Evolutionary conservation across 1,284 basidiomycete species (phyloP).

Genomic region (Papiliotrema terrestris): DNA sequence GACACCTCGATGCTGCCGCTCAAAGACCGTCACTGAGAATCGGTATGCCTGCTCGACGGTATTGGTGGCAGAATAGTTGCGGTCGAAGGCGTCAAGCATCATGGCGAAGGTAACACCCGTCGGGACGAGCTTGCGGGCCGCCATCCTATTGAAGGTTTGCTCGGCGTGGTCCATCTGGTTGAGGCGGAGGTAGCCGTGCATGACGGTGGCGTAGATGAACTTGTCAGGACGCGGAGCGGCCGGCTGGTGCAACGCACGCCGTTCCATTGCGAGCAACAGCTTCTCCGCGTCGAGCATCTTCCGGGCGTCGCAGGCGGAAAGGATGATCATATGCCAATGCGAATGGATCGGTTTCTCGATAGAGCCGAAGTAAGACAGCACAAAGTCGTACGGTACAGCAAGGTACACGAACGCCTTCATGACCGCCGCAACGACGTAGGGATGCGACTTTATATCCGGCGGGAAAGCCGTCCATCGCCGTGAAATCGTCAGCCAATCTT

Average conservation of each 20-base stretch:
- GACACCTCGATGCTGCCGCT: constrained; percentile 3
- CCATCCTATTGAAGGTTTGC: constrained; percentile 72
- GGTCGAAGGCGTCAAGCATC: constrained; percentile 59
- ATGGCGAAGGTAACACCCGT: constrained; percentile 67
- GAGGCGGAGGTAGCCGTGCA: constrained; percentile 68
- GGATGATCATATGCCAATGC: constrained; percentile 74
- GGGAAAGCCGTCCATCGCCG: constrained; percentile 24
- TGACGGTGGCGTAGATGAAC: constrained; percentile 77
- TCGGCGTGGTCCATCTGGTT: constrained; percentile 61
- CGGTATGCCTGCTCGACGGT: constrained; percentile 29
- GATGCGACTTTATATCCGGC: constrained; percentile 50
- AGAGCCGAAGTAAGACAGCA: constrained; percentile 63
- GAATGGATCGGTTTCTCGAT: constrained; percentile 58
- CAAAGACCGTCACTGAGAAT: constrained; percentile 35
- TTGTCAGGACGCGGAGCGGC: constrained; percentile 36
- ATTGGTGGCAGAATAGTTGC: too few species aligned
- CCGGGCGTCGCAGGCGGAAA: constrained; percentile 75
- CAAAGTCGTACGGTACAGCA: constrained; percentile 68
- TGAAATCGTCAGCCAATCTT: constrained; percentile 55
- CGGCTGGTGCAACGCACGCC: constrained; percentile 34
- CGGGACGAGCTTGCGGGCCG: constrained; percentile 62
- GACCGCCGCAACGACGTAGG: constrained; percentile 65
- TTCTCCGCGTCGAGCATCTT: constrained; percentile 64
- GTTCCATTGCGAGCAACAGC: constrained; percentile 67
- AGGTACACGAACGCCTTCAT: constrained; percentile 81